Evolutionary conservation across 1,284 basidiomycete genomes (phyloP).

Genomic region (Rhodotorula sp.): DNA sequence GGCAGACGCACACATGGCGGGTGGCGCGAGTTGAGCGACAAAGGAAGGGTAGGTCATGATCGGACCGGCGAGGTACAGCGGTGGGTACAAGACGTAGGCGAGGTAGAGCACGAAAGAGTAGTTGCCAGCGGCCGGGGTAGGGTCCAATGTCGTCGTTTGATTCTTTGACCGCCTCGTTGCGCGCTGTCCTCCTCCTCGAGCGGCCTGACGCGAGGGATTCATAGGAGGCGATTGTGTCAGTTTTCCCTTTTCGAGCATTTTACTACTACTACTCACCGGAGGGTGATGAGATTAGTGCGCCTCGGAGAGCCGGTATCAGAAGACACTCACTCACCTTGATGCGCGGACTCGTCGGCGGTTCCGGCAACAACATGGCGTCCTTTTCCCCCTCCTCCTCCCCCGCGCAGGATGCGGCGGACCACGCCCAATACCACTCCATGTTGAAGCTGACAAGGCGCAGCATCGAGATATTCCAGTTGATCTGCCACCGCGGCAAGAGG

Average conservation of each 20-base stretch:
- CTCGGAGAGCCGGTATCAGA: too few species aligned
- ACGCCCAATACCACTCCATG: slow-evolving; percentile 88
- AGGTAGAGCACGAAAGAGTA: slow-evolving; percentile 65
- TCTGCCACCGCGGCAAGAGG: slow-evolving; percentile 84
- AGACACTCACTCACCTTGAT: slow-evolving; percentile 14
- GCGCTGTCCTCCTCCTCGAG: background rate
- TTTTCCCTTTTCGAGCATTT: background rate
- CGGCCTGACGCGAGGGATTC: background rate
- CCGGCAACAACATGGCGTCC: background rate
- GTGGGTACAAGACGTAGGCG: slow-evolving; percentile 81
- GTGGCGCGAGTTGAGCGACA: slow-evolving; percentile 63
- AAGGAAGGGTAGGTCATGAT: slow-evolving; percentile 97
- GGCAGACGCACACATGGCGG: background rate
- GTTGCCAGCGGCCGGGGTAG: slow-evolving; percentile 2
- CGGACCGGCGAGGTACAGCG: slow-evolving; percentile 92
- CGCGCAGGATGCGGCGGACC: slow-evolving; percentile 41
- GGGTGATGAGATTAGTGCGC: background rate
- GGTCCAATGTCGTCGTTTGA: background rate
- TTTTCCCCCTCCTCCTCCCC: background rate
- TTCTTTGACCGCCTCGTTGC: too few species aligned
- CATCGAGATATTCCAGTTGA: slow-evolving; percentile 97
- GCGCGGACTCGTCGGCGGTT: slow-evolving; percentile 7
- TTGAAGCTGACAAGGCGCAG: slow-evolving; percentile 88
- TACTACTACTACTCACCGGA: background rate
- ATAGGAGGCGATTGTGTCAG: background rate